These are phyloP conservation scores for Neodidymelliopsis sp. DNA, from an alignment of 2,329 filamentous ascomycete genomes.

Conservation along the genomic window DNA sequence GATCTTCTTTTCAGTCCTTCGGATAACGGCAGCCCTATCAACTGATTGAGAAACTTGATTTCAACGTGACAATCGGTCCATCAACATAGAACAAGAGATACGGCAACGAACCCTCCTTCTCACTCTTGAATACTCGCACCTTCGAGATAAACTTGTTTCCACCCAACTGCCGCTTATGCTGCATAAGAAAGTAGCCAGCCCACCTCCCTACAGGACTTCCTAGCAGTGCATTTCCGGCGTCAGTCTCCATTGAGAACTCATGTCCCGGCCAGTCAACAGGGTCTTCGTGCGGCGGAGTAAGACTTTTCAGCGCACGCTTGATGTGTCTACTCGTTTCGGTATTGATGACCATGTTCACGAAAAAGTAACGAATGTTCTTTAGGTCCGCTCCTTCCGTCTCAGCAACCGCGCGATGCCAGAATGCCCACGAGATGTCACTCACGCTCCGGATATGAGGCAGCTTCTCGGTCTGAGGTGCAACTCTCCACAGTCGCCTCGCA, in stretches of 20 bases:
- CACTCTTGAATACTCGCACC: constrained; percentile 21
- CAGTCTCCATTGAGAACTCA: constrained; percentile 21
- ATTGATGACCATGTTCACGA: constrained; percentile 21
- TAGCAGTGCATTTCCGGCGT: constrained; percentile 24
- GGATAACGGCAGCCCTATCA: too few relatives aligned
- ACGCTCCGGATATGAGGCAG: not conserved
- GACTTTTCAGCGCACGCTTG: constrained; percentile 6
- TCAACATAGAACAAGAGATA: constrained; percentile 25
- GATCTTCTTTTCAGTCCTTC: too few relatives aligned
- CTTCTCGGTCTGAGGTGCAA: not conserved
- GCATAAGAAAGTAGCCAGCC: constrained; percentile 25
- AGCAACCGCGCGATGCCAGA: constrained; percentile 19
- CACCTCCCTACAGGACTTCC: constrained; percentile 30
- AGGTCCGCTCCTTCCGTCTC: constrained; percentile 1
- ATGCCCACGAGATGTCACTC: not conserved
- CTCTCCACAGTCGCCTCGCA: constrained; percentile 1
- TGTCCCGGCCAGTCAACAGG: constrained; percentile 22
- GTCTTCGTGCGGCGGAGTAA: constrained; percentile 3
- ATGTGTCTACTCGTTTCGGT: constrained; percentile 21
- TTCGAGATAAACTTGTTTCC: constrained; percentile 19
- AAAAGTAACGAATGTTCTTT: constrained; percentile 26
- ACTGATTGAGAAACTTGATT: too few relatives aligned
- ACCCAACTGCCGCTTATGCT: constrained; percentile 23
- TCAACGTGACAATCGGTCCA: not conserved
- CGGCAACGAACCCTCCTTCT: constrained; percentile 17